Evolutionary conservation across 208 protist genomes (phyloP), one percentile per base, ranked within the genome.

Genomic region (Trypanosomatidae sp.): DNA sequence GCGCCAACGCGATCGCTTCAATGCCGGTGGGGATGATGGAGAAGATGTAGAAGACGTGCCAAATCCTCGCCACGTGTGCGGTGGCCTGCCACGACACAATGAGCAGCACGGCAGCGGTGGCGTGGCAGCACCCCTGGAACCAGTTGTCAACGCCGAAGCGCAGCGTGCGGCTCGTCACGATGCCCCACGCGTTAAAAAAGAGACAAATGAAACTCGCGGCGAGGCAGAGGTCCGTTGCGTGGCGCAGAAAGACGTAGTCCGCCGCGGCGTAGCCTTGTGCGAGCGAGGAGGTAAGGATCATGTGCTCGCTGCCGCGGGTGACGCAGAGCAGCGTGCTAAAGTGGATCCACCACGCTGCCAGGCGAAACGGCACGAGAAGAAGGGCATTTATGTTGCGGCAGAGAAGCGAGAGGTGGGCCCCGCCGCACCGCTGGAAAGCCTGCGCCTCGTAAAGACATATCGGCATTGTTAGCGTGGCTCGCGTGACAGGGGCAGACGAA

Each of bases 1-100:
- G 65, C 69, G n/a, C 74, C 60, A 95, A 52, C 30, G 79, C 69
- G 22, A 85, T 58, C 7, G 80, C 70, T 49, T 93, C 91, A 52
- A 93, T 72, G 30, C 68, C 81, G n/a, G 86, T 87, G 36, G 91
- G 87, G 30, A 92, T 87, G 41, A 91, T 85, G 59, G 81, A 83
- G 50, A 93, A 93, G 13, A 90, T 83, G 67, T 89, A 93, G 33
- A 93, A 93, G 1, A 93, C 71, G 25, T 92, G 85, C 85, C 85
- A 95, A 6, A 93, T 73, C 8, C 80, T 76, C 12, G 73, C 79
- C 0, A 92, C 81, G 68, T 88, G 77, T 12, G 74, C 76, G n/a
- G 56, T 73, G 28, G 66, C 60, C n/a, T 83, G 59, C 83, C 88
- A 95, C 1, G 72, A 65, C 12, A 89, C 60, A 47, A 93, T 83